These are phyloP conservation scores for Brassica napus DNA, from an alignment of 345 rosid species.

Conservation along the genomic window Da-Ae NC_063451.1:18121501-18122000, in stretches of 20 bases:
- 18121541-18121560: conserved; percentile 25
- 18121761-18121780: not conserved
- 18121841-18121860: conserved; percentile 55
- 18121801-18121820: conserved; percentile 32
- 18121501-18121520: conserved; percentile 3
- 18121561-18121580: conserved; percentile 26
- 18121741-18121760: not conserved
- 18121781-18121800: not conserved
- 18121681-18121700: conserved; percentile 3
- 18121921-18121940: conserved; percentile 73
- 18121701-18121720: conserved; percentile 8
- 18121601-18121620: not conserved
- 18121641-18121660: conserved; percentile 37
- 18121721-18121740: not conserved
- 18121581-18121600: not conserved
- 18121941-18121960: conserved; percentile 59
- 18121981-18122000: conserved; percentile 52
- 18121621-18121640: conserved; percentile 6
- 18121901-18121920: conserved; percentile 69
- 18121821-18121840: conserved; percentile 35
- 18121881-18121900: conserved; percentile 45
- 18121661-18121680: not conserved
- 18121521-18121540: conserved; percentile 33
- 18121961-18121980: conserved; percentile 80
- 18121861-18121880: conserved; percentile 31